Evolutionary conservation across 2,329 filamentous ascomycete genomes (phyloP).

Genomic region (Hymenoscyphus repandus): DNA sequence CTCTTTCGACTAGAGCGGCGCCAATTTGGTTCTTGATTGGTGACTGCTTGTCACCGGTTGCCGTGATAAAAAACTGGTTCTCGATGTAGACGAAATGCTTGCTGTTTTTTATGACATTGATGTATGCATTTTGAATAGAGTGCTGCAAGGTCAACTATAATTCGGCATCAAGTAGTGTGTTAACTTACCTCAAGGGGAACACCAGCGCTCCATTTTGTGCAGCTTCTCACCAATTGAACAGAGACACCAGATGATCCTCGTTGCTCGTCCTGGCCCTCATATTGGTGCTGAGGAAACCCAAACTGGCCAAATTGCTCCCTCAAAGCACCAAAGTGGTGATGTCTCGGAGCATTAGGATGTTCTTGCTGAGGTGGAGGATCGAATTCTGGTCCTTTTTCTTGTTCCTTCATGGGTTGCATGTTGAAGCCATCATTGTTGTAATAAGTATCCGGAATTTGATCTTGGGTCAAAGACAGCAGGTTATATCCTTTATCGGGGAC

Average conservation of each 20-base stretch:
- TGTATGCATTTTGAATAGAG: constrained; percentile 83
- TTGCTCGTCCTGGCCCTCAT: background rate
- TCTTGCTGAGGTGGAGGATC: background rate
- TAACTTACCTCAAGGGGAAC: constrained; percentile 45
- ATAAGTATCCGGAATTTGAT: constrained; percentile 22
- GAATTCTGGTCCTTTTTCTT: background rate
- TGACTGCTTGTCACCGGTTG: constrained; percentile 62
- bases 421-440: constrained; percentile 23
- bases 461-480: constrained; percentile 13
- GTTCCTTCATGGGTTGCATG: constrained; percentile 5
- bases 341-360: background rate
- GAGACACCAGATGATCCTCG: constrained; percentile 14
- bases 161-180: constrained; percentile 13
- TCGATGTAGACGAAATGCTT: constrained; percentile 76
- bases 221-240: constrained; percentile 38
- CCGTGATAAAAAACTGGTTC: constrained; percentile 84
- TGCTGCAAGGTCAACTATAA: constrained; percentile 38
- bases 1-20: constrained; percentile 71
- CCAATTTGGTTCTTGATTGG: constrained; percentile 76
- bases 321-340: constrained; percentile 1
- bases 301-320: constrained; percentile 1
- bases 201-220: constrained; percentile 55
- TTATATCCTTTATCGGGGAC: constrained; percentile 42
- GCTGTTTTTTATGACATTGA: constrained; percentile 62
- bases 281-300: background rate